Evolutionary conservation across 139 green algal species (phyloP), one percentile per base, ranked within the genome.

Genomic region (Auxenochlorella pyrenoidosa): DNA sequence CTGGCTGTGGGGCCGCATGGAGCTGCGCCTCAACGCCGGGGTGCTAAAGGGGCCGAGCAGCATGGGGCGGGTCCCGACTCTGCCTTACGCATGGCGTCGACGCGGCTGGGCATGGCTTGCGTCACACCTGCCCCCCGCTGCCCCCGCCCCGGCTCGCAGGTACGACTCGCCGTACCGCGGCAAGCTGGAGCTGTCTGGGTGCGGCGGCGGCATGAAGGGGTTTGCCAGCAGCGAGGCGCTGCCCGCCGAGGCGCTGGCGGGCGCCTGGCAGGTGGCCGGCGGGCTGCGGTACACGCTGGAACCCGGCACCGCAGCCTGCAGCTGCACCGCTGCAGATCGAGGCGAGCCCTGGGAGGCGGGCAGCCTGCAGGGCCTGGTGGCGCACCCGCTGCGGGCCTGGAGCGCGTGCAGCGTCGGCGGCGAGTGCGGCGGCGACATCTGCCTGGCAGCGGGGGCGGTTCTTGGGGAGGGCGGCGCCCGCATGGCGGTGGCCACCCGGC

Each of bases 91-190:
- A 22, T 63, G 54, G 2, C 13, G 63, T 36, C 63, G 63, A 34
- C 63, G 63, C 63, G 4, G 54, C 54, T 54, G 10, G 2, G 54
- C 54, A 6, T 12, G 47, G 47, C 47, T 12, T 58, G 12, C 24
- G 10, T 47, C 15, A 30, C 36, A 19, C 0, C 70, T 47, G 70
- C 70, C 2, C 21, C 1, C 70, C 36, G 3, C 24, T n/a, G n/a
- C n/a, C n/a, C 21, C 2, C 3, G 1, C 38, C 22, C 72, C 21
- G 16, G 13, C 38, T 34, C 38, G 75, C 75, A 81, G 75, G 21
- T 91, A 85, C 41, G 92, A 95, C 32, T 88, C 80, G 5, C 90
- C 93, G 0, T 91, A 89, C 83, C 93, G 86, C 47, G 93, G 93
- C 34, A 87, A 89, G 30, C 43, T 84, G 34, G 90, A 94, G 85